These are phyloP conservation scores for Trypanosoma grayi DNA, from an alignment of 208 protist genomes.

Conservation along the genomic window DNA sequence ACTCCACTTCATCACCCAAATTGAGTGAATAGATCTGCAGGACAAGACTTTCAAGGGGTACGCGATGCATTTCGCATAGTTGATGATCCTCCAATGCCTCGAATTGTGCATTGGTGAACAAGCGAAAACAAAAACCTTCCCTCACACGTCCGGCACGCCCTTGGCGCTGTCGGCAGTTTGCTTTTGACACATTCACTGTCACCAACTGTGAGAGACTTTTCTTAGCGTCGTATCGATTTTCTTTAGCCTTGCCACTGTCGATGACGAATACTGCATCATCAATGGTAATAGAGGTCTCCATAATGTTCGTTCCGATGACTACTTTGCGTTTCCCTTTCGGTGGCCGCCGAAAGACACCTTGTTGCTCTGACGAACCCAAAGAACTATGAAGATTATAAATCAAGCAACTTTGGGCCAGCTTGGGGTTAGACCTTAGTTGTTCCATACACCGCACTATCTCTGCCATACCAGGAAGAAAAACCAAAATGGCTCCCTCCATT, in stretches of 20 bases:
- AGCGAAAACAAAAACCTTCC: slow-evolving; percentile 94
- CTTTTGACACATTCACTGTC: slow-evolving; percentile 92
- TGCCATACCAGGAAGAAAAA: slow-evolving; percentile 96
- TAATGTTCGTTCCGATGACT: slow-evolving; percentile 97
- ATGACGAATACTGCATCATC: slow-evolving; percentile 97
- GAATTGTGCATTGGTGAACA: slow-evolving; percentile 91
- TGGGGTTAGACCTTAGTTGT: slow-evolving; percentile 65
- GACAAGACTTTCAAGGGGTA: slow-evolving; percentile 94
- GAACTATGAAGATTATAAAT: slow-evolving; percentile 94
- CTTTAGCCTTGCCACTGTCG: slow-evolving; percentile 95
- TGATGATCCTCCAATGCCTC: slow-evolving; percentile 85
- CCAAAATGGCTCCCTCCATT: slow-evolving; percentile 86
- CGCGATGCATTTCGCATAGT: slow-evolving; percentile 95
- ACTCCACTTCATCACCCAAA: slow-evolving; percentile 86
- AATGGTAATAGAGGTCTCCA: slow-evolving; percentile 98
- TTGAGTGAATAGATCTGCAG: slow-evolving; percentile 93
- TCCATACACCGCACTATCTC: slow-evolving; percentile 92
- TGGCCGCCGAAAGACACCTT: slow-evolving; percentile 89
- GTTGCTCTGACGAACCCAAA: slow-evolving; percentile 89
- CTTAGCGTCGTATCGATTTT: slow-evolving; percentile 90
- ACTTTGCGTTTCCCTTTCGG: slow-evolving; percentile 92
- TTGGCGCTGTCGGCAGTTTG: slow-evolving; percentile 93
- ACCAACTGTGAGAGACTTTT: slow-evolving; percentile 84
- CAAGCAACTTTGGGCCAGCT: slow-evolving; percentile 42
- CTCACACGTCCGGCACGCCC: slow-evolving; percentile 96